Evolutionary conservation across 164 flowering plant genomes (phyloP).

Genomic region (Piper longum): DNA sequence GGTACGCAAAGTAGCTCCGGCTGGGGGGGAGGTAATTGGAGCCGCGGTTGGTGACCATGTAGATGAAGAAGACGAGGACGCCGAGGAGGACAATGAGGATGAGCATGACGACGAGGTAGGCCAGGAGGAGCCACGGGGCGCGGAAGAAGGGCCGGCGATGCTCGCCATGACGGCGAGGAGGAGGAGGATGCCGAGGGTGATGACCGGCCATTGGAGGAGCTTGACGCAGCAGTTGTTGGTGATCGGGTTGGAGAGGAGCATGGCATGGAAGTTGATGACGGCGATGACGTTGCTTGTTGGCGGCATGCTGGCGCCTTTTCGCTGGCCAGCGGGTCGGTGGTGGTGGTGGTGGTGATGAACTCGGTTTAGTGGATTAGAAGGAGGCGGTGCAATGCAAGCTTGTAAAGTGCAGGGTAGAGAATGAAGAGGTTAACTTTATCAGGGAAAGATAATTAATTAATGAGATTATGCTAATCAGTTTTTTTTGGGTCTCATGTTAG

Average conservation of each 20-base stretch:
- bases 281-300: constrained; percentile 70
- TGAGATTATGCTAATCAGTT: no score
- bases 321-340: neutral
- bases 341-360: neutral
- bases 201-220: constrained; percentile 27
- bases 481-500: no score
- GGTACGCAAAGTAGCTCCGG: constrained; percentile 66
- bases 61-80: constrained; percentile 46
- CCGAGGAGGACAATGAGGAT: constrained; percentile 45
- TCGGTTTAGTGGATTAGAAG: neutral
- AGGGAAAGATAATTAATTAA: no score
- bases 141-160: constrained; percentile 72
- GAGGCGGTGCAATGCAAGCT: neutral
- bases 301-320: constrained; percentile 33
- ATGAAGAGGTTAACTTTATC: neutral
- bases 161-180: constrained; percentile 57
- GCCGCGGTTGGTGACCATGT: constrained; percentile 60
- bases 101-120: constrained; percentile 68
- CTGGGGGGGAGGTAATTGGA: constrained; percentile 70
- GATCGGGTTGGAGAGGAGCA: constrained; percentile 70
- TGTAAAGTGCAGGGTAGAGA: neutral
- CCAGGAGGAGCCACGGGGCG: constrained; percentile 44
- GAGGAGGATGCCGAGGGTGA: constrained; percentile 39
- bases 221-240: constrained; percentile 77
- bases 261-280: constrained; percentile 61